A percentile compares a stretch with the other conserved stretches of the same genome.
Evolutionary conservation across 495 filamentous ascomycete species (phyloP).

Genomic region (Penicillium goetzii): DNA sequence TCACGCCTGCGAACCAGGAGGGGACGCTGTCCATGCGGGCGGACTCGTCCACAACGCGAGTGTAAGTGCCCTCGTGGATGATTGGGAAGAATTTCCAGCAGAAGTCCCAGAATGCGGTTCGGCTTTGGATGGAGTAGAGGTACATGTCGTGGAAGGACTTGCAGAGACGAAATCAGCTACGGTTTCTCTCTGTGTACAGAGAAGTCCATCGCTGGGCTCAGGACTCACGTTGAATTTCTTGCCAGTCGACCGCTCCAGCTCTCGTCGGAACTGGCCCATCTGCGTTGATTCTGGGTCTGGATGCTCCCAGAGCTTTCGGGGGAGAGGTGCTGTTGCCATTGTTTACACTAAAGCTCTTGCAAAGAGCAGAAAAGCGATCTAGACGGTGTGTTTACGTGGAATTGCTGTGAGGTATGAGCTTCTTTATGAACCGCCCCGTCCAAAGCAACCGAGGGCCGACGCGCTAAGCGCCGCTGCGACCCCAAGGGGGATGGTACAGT

Average conservation of each 20-base stretch:
- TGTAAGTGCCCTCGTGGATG: slow-evolving; percentile 64
- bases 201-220: background rate
- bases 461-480: slow-evolving; percentile 13
- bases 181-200: slow-evolving; percentile 15
- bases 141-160: slow-evolving; percentile 63
- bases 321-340: slow-evolving; percentile 28
- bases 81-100: slow-evolving; percentile 61
- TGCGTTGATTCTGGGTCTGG: slow-evolving; percentile 59
- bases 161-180: background rate
- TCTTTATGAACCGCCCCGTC: background rate
- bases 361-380: background rate
- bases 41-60: slow-evolving; percentile 65
- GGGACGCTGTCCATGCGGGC: slow-evolving; percentile 70
- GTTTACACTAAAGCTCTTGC: background rate
- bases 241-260: slow-evolving; percentile 28
- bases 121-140: slow-evolving; percentile 61
- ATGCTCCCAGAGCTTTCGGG: slow-evolving; percentile 64
- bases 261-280: slow-evolving; percentile 61
- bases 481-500: background rate
- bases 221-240: slow-evolving; percentile 28
- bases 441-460: slow-evolving; percentile 15
- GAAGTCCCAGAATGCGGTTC: slow-evolving; percentile 68
- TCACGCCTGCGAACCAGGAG: slow-evolving; percentile 62
- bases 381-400: slow-evolving; percentile 14
- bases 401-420: background rate